These are phyloP conservation scores for Casuarina cunninghamiana DNA, from an alignment of 306 rosid genomes.

Conservation along the genomic window DNA sequence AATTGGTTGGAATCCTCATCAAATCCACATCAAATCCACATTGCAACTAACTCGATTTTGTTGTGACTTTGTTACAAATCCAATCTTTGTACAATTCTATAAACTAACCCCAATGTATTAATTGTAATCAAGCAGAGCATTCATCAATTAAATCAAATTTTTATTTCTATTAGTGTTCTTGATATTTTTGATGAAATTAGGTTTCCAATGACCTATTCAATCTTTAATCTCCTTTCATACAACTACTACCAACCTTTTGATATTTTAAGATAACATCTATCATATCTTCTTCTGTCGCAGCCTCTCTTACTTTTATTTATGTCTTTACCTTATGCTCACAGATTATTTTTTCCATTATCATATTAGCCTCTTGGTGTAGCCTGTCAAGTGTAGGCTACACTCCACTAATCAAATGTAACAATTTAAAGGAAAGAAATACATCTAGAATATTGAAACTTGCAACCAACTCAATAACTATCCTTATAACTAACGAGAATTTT, in stretches of 20 bases:
- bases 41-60: too few species aligned
- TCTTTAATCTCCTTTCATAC: too few species aligned
- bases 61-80: too few species aligned
- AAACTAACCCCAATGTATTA: too few species aligned
- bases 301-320: neutral
- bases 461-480: neutral
- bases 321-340: neutral
- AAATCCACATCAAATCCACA: too few species aligned
- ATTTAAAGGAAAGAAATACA: slow-evolving; percentile 29
- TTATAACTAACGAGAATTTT: neutral
- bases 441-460: slow-evolving; percentile 14
- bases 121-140: too few species aligned
- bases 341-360: slow-evolving; percentile 22
- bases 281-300: slow-evolving; percentile 13
- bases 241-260: slow-evolving; percentile 3
- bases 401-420: slow-evolving; percentile 18
- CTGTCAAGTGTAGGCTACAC: slow-evolving; percentile 1
- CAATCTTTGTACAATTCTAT: too few species aligned
- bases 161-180: too few species aligned
- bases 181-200: too few species aligned
- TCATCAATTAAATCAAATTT: too few species aligned
- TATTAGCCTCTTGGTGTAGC: slow-evolving; percentile 5
- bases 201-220: too few species aligned
- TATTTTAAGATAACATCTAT: slow-evolving; percentile 30
- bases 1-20: too few species aligned